Evolutionary conservation across 2,329 filamentous ascomycete genomes (phyloP).

Genomic region (Phialophora tarda): DNA sequence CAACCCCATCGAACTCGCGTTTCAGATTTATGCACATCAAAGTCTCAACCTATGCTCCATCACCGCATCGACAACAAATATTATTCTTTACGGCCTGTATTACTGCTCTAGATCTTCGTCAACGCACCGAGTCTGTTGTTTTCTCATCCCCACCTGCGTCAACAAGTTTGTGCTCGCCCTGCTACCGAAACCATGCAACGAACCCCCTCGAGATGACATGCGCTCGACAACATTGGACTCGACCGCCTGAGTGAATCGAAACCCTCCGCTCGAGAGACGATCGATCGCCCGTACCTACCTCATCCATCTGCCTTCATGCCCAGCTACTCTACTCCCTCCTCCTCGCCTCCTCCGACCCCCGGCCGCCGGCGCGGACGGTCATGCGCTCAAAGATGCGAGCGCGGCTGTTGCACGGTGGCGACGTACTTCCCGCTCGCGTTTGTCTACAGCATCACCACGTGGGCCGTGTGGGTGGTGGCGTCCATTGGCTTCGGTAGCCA

Average conservation of each 20-base stretch:
- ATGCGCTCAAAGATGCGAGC: slow-evolving; percentile 66
- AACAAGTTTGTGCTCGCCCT: not conserved
- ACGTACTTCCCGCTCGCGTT: slow-evolving; percentile 88
- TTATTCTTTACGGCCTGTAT: slow-evolving; percentile 1
- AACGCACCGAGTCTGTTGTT: not conserved
- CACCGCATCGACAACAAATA: not conserved
- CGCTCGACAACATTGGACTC: slow-evolving; percentile 19
- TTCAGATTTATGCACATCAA: not conserved
- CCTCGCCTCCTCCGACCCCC: slow-evolving; percentile 49
- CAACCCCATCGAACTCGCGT: not conserved
- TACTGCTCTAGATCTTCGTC: not conserved
- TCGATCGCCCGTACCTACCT: slow-evolving; percentile 2
- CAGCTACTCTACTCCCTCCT: slow-evolving; percentile 41
- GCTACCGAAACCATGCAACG: slow-evolving; percentile 12
- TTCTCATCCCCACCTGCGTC: not conserved
- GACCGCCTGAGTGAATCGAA: slow-evolving; percentile 25
- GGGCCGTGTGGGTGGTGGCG: slow-evolving; percentile 88
- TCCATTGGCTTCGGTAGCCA: slow-evolving; percentile 62
- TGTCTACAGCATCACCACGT: slow-evolving; percentile 87
- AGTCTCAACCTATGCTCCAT: not conserved
- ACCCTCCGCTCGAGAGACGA: not conserved
- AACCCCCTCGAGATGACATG: slow-evolving; percentile 28
- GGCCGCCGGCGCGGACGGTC: slow-evolving; percentile 50
- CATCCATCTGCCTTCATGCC: slow-evolving; percentile 28
- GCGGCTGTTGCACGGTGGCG: slow-evolving; percentile 77